Conservation (phyloP, 805 yeast species). For the Cyberlindnera amylophila region DNA sequence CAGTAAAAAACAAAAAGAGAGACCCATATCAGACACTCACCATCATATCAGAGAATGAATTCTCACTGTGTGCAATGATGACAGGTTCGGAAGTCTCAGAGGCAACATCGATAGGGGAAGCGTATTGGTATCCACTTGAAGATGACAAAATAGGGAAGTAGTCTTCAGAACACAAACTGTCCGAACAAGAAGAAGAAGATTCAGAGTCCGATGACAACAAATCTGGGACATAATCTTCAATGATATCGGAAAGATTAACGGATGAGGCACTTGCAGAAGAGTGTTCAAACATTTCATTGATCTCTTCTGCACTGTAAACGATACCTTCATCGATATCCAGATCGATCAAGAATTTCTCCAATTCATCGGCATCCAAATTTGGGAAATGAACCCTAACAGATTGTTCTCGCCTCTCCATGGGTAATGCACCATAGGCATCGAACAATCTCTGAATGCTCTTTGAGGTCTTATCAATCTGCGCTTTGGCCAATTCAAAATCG, state of each 20-base stretch:
- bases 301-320: conserved; percentile 36
- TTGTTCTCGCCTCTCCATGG: conserved; percentile 44
- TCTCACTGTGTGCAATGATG: conserved; percentile 10
- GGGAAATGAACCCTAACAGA: conserved; percentile 64
- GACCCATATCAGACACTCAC: no score
- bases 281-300: conserved; percentile 5
- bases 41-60: conserved; percentile 6
- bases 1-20: no score
- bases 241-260: conserved; percentile 8
- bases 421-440: conserved; percentile 60
- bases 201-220: conserved; percentile 18
- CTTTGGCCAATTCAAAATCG: conserved; percentile 36
- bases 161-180: conserved; percentile 3
- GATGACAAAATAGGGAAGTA: conserved; percentile 17
- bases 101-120: conserved; percentile 9
- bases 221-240: conserved; percentile 22
- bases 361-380: conserved; percentile 56
- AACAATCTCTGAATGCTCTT: conserved; percentile 42
- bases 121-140: conserved; percentile 9
- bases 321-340: conserved; percentile 56
- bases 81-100: conserved; percentile 9
- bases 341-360: conserved; percentile 55
- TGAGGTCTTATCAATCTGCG: conserved; percentile 39
- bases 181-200: conserved; percentile 6
- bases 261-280: conserved; percentile 3